Base-by-base conservation (phyloP, 2,329 filamentous ascomycete species). In the Sclerotinia subarctica region DNA sequence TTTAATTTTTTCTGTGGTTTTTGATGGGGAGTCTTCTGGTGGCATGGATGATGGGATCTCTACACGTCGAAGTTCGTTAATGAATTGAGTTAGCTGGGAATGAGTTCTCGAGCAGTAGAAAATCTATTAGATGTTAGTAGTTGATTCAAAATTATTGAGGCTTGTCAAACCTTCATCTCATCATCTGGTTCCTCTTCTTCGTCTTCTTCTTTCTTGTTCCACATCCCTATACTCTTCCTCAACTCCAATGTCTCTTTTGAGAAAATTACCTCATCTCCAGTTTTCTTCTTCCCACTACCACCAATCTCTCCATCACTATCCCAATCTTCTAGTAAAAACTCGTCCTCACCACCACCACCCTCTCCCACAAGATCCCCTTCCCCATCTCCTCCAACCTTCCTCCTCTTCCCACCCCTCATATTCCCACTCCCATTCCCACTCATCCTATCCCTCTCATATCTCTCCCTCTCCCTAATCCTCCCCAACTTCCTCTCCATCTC, bases 21-120 rank as follows among this genome's bases (percentile, higher is more conserved):
- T 29, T 82, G 72, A 6, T 77, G 70, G 72, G 69, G 15, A 72
- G 68, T 79, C 78, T n/a, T 75, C 68, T 21, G 78, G 78, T 19
- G 78, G 79, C 29, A 90, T 78, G 13, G 85, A 84, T 6, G 87
- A 82, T n/a, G 89, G 88, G 52, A 91, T 80, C 19, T 82, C 82
- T 26, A 91, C 86, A 56, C 88, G 84, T 4, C 84, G 83, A 21
- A 92, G 78, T 76, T 92, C 90, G 67, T 85, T 85, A 10, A 88
- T 84, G 74, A 92, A 91, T 75, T 92, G 90, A 1, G 86, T 86
- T 10, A 92, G 78, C 74, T 92, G 90, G 5, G 90, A 92, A 76
- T 92, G 90, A 4, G 90, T 92, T 71, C 90, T 82, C 1, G 90
- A 92, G 76, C 88, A 92, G 78, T 88, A 91, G 74, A 89, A 91